Evolutionary conservation across 495 filamentous ascomycete species (phyloP), one percentile per base, ranked within the genome.

Genomic region (Aspergillus homomorphus): DNA sequence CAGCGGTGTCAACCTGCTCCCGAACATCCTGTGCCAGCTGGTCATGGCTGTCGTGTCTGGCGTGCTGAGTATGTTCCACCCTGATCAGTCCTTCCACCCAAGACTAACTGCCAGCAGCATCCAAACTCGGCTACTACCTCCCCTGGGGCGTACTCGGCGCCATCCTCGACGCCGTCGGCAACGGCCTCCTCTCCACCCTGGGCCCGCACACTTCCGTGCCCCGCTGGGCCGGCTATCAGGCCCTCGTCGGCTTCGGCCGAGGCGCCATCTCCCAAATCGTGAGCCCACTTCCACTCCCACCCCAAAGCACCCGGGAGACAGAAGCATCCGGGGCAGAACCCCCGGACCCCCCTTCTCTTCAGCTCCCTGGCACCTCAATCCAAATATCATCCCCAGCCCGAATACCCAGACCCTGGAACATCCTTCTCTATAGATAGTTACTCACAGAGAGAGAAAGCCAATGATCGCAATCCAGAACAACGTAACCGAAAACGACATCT

Each of bases 201-300:
- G 65, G 67, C 10, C 75, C 74, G n/a, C 58, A 62, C 6, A 82
- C 80, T 7, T 28, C 65, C 0, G 53, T 71, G 0, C 74, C 65
- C 41, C 74, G 60, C n/a, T 82, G 80, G 77, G 71, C 84, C 12
- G 80, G 79, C 20, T 84, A 80, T 57, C 79, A 84, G 61, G 71
- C 80, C 23, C 63, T 86, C 9, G 66, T 69, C 6, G 82, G 83
- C 6, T 46, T 73, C n/a, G 80, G 78, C 14, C 73, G 72, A 30
- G 81, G 82, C 6, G 58, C 68, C 0, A 73, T 65, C 1, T 59
- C 79, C 45, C 78, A 82, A 56, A 58, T 78, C 21, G 77, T 67
- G 21, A 51, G 59, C 58, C 18, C 42, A 18, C 22, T 45, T 41
- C 46, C 22, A 15, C 23, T 21, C 30, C 44, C 15, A 22, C 28